These are phyloP conservation scores for Phialophora macrospora DNA, from an alignment of 2,329 filamentous ascomycete species.

Conservation along the genomic window DNA sequence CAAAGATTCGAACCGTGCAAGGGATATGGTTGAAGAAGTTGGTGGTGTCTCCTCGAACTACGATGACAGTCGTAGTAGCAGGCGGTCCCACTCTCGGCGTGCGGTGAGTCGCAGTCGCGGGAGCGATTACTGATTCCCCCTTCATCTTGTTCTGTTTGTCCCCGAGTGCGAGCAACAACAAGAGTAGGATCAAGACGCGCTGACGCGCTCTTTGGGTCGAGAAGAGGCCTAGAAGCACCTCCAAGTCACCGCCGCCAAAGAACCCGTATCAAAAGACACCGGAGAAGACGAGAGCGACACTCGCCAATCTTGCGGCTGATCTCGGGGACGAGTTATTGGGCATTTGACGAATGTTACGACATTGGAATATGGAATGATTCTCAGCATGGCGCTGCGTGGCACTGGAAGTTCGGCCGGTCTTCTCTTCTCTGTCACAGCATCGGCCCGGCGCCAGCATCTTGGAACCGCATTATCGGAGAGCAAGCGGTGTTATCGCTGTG, in stretches of 20 bases:
- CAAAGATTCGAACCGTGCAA: slow-evolving; percentile 28
- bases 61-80: slow-evolving; percentile 10
- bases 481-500: neutral
- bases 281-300: slow-evolving; percentile 23
- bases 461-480: neutral
- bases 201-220: slow-evolving; percentile 11
- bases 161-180: neutral
- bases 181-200: slow-evolving; percentile 2
- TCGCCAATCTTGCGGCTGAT: slow-evolving; percentile 23
- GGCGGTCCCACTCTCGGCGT: slow-evolving; percentile 22
- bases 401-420: neutral
- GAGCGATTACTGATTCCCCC: slow-evolving; percentile 20
- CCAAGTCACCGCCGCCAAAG: slow-evolving; percentile 5
- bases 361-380: neutral
- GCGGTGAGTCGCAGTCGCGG: slow-evolving; percentile 32
- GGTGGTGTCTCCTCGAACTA: neutral
- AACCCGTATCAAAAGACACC: slow-evolving; percentile 15
- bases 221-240: slow-evolving; percentile 18
- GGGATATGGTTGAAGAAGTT: slow-evolving; percentile 28
- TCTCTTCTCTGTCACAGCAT: neutral
- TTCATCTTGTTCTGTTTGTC: neutral
- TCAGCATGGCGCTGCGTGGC: neutral
- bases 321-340: slow-evolving; percentile 15
- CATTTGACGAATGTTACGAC: slow-evolving; percentile 1
- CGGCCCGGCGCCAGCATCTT: neutral